A percentile compares a stretch with the other conserved stretches of the same genome.
phyloP scores from a whole-genome alignment of 345 rosid species.

The Litchi chinensis region DNA sequence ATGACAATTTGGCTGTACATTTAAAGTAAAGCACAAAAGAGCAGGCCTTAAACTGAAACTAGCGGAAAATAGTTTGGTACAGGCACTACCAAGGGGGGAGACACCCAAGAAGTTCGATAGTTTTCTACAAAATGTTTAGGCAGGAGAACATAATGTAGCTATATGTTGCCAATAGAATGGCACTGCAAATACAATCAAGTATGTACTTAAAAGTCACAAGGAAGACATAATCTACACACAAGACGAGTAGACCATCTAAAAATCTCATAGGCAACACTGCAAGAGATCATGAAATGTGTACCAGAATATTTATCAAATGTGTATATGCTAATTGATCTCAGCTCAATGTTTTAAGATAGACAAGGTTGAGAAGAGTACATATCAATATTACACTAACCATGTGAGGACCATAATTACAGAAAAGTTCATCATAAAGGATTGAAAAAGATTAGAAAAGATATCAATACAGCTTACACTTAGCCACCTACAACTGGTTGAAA shows the following conservation, averaged over 20 bases:
- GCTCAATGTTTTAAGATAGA: not conserved
- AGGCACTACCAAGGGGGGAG: not conserved
- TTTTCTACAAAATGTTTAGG: not conserved
- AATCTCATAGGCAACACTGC: not conserved
- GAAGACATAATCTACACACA: not conserved
- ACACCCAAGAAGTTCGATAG: not conserved
- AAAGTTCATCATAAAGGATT: not conserved
- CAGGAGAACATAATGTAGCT: not conserved
- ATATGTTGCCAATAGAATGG: not conserved
- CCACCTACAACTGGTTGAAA: not conserved
- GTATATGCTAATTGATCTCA: not conserved
- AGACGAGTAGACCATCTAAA: not conserved
- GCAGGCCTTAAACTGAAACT: not conserved
- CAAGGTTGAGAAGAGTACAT: not conserved
- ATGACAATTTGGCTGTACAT: no score
- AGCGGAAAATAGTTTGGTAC: not conserved
- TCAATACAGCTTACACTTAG: not conserved
- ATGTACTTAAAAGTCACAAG: not conserved
- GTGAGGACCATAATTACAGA: not conserved
- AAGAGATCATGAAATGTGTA: not conserved
- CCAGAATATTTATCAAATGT: not conserved
- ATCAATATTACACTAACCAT: not conserved
- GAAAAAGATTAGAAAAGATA: no score
- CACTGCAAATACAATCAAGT: no score
- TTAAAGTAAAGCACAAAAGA: not conserved